Evolutionary conservation across 257 asterid species (phyloP).

Genomic region (Mitragyna speciosa): DNA sequence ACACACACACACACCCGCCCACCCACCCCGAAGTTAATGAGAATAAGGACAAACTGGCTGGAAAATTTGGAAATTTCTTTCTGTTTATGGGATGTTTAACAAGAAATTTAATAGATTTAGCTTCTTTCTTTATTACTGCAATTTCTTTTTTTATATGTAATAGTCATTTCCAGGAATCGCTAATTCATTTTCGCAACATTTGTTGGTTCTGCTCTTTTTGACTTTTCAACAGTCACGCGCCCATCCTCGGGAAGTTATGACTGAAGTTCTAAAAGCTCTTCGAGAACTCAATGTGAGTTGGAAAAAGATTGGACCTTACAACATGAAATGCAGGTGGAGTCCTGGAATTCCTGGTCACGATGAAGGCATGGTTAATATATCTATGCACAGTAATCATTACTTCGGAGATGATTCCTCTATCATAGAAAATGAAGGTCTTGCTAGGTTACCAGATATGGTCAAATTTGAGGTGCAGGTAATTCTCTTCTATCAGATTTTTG

Average conservation of each 20-base stretch:
- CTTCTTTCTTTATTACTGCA: too few species aligned
- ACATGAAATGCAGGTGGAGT: slow-evolving; percentile 88
- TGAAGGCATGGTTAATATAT: slow-evolving; percentile 39
- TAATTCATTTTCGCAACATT: neutral
- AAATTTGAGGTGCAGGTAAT: slow-evolving; percentile 93
- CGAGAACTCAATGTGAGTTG: slow-evolving; percentile 73
- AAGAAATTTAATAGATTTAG: too few species aligned
- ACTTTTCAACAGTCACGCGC: slow-evolving; percentile 66
- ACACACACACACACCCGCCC: too few species aligned
- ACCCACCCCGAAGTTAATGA: neutral
- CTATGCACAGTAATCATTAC: slow-evolving; percentile 46
- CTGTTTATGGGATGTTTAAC: neutral
- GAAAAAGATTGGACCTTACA: slow-evolving; percentile 88
- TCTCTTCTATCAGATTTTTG: neutral
- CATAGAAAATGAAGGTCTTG: slow-evolving; percentile 47
- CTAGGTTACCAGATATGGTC: slow-evolving; percentile 50
- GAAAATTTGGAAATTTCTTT: neutral
- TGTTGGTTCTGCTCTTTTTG: slow-evolving; percentile 11
- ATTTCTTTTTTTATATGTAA: neutral
- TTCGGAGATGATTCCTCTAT: slow-evolving; percentile 62
- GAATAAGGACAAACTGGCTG: neutral
- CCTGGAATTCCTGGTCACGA: slow-evolving; percentile 46
- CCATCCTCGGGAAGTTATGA: slow-evolving; percentile 92
- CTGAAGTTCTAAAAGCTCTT: slow-evolving; percentile 86
- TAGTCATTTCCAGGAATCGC: neutral